These are phyloP conservation scores for Heliamphora exappendiculata DNA, from an alignment of 148 eudicot genomes.

Conservation along the genomic window DNA sequence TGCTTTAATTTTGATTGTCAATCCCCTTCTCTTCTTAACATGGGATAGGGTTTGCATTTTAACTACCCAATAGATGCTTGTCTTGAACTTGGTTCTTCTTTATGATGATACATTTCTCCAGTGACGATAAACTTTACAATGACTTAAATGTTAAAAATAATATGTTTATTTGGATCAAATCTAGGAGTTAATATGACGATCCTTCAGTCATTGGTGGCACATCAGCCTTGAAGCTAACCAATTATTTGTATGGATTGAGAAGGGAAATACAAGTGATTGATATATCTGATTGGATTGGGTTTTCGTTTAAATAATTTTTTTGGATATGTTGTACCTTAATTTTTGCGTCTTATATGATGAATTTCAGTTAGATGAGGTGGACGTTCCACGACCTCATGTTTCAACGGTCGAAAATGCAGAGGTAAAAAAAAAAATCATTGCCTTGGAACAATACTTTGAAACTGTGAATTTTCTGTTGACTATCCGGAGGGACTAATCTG, in stretches of 20 bases:
- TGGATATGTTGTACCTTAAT: neutral
- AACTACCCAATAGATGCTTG: neutral
- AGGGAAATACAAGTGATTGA: neutral
- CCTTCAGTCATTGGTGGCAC: neutral
- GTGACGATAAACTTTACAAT: neutral
- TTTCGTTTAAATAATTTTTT: neutral
- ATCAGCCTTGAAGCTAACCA: neutral
- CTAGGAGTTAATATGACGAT: neutral
- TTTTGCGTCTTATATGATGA: conserved; percentile 8
- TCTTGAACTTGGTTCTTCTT: neutral
- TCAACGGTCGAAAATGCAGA: conserved; percentile 43
- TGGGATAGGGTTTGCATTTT: neutral
- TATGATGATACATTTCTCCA: neutral
- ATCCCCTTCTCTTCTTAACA: neutral
- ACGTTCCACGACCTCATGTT: conserved; percentile 32
- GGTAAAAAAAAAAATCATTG: conserved; percentile 17
- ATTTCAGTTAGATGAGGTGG: conserved; percentile 66
- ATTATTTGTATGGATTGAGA: neutral
- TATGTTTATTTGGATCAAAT: neutral
- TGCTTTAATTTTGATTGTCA: neutral
- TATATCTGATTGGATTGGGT: neutral
- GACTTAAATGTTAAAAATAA: neutral
- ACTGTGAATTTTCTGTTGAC: neutral
- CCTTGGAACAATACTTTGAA: neutral
- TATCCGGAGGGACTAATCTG: neutral